Conservation (phyloP, 129 eudicot genomes). For the Apium graveolens region DNA sequence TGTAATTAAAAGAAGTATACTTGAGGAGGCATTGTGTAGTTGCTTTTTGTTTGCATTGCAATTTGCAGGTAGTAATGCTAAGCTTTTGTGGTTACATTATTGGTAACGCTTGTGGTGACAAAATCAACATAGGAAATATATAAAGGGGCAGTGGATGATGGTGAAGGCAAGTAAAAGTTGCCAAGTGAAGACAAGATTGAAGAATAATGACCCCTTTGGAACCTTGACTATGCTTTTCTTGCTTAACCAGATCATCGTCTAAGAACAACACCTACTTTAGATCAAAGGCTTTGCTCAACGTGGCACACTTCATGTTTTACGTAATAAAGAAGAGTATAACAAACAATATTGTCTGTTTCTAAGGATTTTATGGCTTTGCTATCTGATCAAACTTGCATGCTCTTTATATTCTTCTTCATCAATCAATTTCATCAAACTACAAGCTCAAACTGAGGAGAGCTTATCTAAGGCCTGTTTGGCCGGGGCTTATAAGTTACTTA, state of each 20-base stretch:
- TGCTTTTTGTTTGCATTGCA: not conserved
- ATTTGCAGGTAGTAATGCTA: too few species aligned
- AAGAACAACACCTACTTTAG: conserved; percentile 5
- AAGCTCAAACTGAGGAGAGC: too few species aligned
- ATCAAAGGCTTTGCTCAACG: conserved; percentile 1
- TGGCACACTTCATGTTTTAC: not conserved
- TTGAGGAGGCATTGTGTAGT: not conserved
- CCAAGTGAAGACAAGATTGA: not conserved
- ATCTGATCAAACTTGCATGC: not conserved
- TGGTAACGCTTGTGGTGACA: conserved; percentile 15
- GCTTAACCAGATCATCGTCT: conserved; percentile 25
- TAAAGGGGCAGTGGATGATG: conserved; percentile 3
- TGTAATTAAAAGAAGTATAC: too few species aligned
- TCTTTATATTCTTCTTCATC: not conserved
- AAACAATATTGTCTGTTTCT: not conserved
- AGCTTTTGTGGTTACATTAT: not conserved
- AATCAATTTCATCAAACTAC: too few species aligned
- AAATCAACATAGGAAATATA: conserved; percentile 11
- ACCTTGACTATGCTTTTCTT: conserved; percentile 45
- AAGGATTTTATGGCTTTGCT: not conserved
- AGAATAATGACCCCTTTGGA: conserved; percentile 22
- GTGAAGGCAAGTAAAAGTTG: conserved; percentile 10
- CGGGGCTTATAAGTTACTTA: too few species aligned
- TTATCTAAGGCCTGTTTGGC: too few species aligned
- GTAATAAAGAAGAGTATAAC: not conserved